Evolutionary conservation across 2,329 filamentous ascomycete genomes (phyloP).

Genomic region (Hypocrella siamensis): DNA sequence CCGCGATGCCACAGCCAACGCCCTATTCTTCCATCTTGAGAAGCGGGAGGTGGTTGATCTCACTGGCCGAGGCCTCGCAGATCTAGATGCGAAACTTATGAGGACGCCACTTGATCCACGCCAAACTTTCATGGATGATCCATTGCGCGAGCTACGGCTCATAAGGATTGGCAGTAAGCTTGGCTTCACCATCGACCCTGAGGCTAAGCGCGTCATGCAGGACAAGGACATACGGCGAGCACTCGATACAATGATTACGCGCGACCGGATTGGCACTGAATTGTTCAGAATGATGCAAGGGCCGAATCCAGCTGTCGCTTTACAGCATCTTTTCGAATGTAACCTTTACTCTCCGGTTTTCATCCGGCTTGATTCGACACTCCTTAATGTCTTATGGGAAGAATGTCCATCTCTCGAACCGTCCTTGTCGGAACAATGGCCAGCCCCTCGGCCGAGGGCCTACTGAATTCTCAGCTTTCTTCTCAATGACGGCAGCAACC

Average conservation of each 20-base stretch:
- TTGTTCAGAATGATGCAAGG: constrained; percentile 6
- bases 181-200: constrained; percentile 4
- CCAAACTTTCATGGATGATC: constrained; percentile 7
- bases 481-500: neutral
- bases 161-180: constrained; percentile 5
- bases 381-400: constrained; percentile 1
- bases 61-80: constrained; percentile 3
- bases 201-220: constrained; percentile 1
- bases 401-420: neutral
- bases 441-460: constrained; percentile 3
- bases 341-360: constrained; percentile 5
- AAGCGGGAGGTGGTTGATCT: constrained; percentile 6
- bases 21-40: constrained; percentile 6
- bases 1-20: constrained; percentile 7
- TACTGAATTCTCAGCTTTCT: constrained; percentile 2
- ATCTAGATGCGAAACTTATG: constrained; percentile 5
- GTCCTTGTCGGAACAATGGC: constrained; percentile 1
- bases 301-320: constrained; percentile 2
- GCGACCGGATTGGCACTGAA: constrained; percentile 6
- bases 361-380: constrained; percentile 3
- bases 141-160: constrained; percentile 6
- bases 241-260: constrained; percentile 6
- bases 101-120: constrained; percentile 6
- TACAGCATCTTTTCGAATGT: constrained; percentile 3
- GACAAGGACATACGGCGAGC: constrained; percentile 2